A percentile compares a stretch with the other conserved stretches of the same genome.
Conservation (phyloP, 495 filamentous ascomycete species). For the Astrothelium macrocarpum region DNA sequence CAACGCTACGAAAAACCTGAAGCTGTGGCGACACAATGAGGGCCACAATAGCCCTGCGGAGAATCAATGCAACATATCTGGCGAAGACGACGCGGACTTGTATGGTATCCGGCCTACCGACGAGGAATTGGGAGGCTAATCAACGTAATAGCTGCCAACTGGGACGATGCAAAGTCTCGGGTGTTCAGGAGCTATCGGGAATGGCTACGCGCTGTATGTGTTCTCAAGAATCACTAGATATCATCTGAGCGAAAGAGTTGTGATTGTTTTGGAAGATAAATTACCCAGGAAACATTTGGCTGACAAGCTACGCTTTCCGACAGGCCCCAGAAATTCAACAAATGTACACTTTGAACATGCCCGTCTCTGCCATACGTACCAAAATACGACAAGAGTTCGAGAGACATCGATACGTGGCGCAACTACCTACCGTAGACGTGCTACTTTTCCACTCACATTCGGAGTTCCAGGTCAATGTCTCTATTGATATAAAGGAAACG, state of each 20-base stretch:
- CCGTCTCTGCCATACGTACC: slow-evolving; percentile 78
- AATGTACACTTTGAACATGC: slow-evolving; percentile 87
- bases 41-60: neutral
- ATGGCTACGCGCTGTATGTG: slow-evolving; percentile 86
- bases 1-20: neutral
- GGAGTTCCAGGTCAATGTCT: slow-evolving; percentile 65
- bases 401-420: slow-evolving; percentile 83
- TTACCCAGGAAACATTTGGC: neutral
- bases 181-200: slow-evolving; percentile 81
- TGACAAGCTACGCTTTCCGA: neutral
- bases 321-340: slow-evolving; percentile 93
- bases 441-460: slow-evolving; percentile 75
- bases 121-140: neutral
- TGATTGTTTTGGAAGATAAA: slow-evolving; percentile 2
- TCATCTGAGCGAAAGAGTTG: neutral
- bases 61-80: slow-evolving; percentile 84
- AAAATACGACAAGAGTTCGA: slow-evolving; percentile 98
- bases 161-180: slow-evolving; percentile 70
- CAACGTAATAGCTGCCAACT: slow-evolving; percentile 61
- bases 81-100: slow-evolving; percentile 83
- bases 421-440: slow-evolving; percentile 78
- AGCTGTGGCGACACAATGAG: neutral
- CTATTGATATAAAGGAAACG: neutral
- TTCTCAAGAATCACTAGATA: neutral
- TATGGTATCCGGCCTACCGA: slow-evolving; percentile 43